Base-by-base conservation (phyloP, 2,329 filamentous ascomycete genomes). In the Sporothrix brunneoviolacea region DNA sequence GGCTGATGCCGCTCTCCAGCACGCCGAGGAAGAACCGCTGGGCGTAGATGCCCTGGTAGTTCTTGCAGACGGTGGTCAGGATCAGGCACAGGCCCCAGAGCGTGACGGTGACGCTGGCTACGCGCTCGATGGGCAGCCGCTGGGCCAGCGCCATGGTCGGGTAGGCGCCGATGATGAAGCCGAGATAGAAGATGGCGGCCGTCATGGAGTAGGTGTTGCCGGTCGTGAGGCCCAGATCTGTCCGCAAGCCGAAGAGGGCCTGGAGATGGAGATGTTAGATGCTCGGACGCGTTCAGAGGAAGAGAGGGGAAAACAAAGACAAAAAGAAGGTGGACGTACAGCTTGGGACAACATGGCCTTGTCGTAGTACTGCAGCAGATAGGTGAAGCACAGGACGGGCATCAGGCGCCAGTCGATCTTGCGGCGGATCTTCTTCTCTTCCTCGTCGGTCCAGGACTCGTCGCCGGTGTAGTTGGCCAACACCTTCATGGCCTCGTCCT, bases 21-120 rank as follows among this genome's bases (percentile, higher is more conserved):
- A 79, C 68, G 0, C 79, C 79, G 2, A 82, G 67, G 43, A 77
- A 73, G 65, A 81, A 80, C 4, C 76, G 63, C 56, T 78, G 72
- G 0, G 65, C 70, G 24, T 66, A 68, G 1, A 74, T 53, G 2
- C 62, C 63, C 21, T 58, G 61, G 50, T 66, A 72, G 19, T 63
- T 64, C 4, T 57, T 60, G 53, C 69, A 72, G 1, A 58, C 61
- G 0, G 69, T 73, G 18, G 64, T 54, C 40, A 71, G 64, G 18
- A 71, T 57, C 39, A 62, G 64, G 13, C 64, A 42, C 2, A 49
- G 22, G 38, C 36, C 47, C 47, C 47, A 49, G 3, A 49, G 38
- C 12, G 28, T 19, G 15, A 49, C 47, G 5, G 37, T 49, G 13
- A 12, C 22, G 32, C 47, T 49, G 28, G 46, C 46, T 3, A 49